Evolutionary conservation across 2,329 filamentous ascomycete species (phyloP).

Genomic region (Aspergillus sp.): DNA sequence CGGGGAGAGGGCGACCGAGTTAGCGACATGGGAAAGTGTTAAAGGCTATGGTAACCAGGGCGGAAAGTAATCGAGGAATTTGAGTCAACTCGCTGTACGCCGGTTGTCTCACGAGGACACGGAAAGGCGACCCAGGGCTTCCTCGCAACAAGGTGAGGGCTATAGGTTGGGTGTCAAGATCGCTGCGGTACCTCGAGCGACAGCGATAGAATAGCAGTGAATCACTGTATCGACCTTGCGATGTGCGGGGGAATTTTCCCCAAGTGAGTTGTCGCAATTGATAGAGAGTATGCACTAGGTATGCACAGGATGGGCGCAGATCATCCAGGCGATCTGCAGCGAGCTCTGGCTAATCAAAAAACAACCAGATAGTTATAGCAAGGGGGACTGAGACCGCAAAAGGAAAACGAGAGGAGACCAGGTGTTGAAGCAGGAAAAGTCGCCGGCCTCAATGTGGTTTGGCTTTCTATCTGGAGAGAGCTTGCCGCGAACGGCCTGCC

Average conservation of each 20-base stretch:
- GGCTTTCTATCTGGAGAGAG: background rate
- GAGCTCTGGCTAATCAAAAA: background rate
- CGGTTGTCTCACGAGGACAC: background rate
- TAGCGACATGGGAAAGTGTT: slow-evolving; percentile 65
- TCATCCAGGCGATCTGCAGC: background rate
- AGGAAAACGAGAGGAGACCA: background rate
- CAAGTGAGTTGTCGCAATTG: background rate
- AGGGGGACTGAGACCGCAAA: background rate
- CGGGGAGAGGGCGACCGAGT: slow-evolving; percentile 85
- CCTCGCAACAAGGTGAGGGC: background rate
- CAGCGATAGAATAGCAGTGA: background rate
- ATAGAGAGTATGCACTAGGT: background rate
- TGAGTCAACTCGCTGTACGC: background rate
- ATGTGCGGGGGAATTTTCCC: background rate
- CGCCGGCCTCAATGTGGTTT: background rate
- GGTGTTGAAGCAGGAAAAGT: background rate
- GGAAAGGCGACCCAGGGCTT: background rate
- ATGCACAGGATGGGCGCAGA: background rate
- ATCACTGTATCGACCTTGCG: background rate
- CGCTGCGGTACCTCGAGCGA: background rate
- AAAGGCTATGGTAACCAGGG: background rate
- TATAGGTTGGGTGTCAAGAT: background rate
- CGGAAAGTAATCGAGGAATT: background rate
- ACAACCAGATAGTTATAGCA: background rate
- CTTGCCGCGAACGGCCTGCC: slow-evolving; percentile 9